Base-by-base conservation (phyloP, 345 rosid species). In the Gossypium thurberi region DNA sequence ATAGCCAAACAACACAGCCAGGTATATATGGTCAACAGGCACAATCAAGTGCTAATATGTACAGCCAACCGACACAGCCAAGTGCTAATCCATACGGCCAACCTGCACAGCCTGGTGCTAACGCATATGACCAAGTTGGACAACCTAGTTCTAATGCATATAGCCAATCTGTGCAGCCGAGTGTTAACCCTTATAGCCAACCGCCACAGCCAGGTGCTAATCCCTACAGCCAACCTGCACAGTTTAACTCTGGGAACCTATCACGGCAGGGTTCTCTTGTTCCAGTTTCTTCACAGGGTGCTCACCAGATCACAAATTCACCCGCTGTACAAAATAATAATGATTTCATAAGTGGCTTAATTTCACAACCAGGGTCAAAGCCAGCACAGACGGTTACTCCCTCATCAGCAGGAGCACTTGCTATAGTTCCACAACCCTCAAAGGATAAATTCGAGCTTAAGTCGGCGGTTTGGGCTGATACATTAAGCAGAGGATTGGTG, bases 391-490 rank as follows among this genome's bases (percentile, higher is more conserved):
- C 84, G 33, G 74, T 78, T 71, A 76, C 69, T 63, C 67, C 94
- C 67, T 82, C 95, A 51, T 88, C 91, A 15, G 62, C 86, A n/a
- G 91, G 86, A 69, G 75, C 96, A 20, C 88, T 85, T 68, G 87
- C 88, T 77, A 60, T 82, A 55, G 93, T 85, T 71, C 89, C 91
- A 60, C 96, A 84, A 82, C 90, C 87, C 65, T 72, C 92, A n/a
- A 84, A 84, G 80, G 92, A 87, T 20, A 94, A 94, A 81, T 94
- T 94, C 63, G 97, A 94, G 85, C 88, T 92, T 18, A 94, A 92
- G 81, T 94, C 98, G 56, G 79, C 97, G 40, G 88, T 94, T 76
- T 94, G 98, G 98, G 86, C 95, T 13, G 98, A 92, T 74, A 94
- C 98, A 43, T 85, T 94, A 77, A 94, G 88, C 82, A 87, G 93